phyloP scores from a whole-genome alignment of 768 basidiomycete species.

The Agaricus blazei region DNA sequence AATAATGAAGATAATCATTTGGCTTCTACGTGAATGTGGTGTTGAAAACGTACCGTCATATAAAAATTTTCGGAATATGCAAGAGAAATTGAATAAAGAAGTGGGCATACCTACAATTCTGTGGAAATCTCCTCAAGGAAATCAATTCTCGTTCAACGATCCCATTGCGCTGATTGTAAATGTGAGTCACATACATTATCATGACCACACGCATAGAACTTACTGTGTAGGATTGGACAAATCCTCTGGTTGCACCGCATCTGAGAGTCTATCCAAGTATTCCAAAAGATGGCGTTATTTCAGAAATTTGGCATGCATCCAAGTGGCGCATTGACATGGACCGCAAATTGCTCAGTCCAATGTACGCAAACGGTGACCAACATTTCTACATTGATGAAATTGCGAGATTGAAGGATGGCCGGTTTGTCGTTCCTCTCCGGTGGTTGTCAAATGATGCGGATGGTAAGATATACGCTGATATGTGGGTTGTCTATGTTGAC shows the following conservation, averaged over 20 bases:
- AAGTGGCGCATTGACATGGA: constrained; percentile 22
- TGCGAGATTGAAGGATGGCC: constrained; percentile 12
- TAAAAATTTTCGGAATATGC: constrained; percentile 17
- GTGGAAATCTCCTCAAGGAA: constrained; percentile 20
- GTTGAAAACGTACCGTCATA: constrained; percentile 24
- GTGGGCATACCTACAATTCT: constrained; percentile 18
- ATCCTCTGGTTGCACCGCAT: constrained; percentile 20
- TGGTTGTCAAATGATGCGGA: constrained; percentile 18
- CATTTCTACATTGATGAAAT: constrained; percentile 22
- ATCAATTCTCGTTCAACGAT: constrained; percentile 27
- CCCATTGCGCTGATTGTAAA: constrained; percentile 19
- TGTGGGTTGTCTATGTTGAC: constrained; percentile 15
- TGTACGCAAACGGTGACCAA: constrained; percentile 18
- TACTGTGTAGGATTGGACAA: constrained; percentile 24
- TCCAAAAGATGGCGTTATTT: constrained; percentile 18
- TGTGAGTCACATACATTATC: constrained; percentile 12
- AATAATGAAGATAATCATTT: constrained; percentile 26
- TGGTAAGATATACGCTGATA: constrained; percentile 15
- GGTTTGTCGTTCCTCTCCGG: constrained; percentile 15
- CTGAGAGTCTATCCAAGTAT: constrained; percentile 26
- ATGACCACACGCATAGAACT: neutral
- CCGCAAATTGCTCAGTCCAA: constrained; percentile 19
- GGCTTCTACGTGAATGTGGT: constrained; percentile 22
- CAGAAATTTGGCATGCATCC: constrained; percentile 26
- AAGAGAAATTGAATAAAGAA: constrained; percentile 13